Conservation (phyloP, 176 grass and related monocot species). For the Poa annua region DNA sequence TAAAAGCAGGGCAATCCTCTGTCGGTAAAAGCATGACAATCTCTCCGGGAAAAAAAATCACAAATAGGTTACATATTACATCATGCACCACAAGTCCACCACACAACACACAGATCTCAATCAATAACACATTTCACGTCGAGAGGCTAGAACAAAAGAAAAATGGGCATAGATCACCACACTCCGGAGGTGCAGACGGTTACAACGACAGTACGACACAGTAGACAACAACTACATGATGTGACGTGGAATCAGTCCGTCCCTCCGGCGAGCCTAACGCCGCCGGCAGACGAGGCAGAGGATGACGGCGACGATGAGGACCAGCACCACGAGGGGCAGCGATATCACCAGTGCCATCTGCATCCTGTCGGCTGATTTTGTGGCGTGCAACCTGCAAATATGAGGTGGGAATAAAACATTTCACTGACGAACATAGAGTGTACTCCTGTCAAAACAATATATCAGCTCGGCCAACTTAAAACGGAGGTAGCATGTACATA, state of each 20-base stretch:
- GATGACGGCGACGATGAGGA: slow-evolving; percentile 56
- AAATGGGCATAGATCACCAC: neutral
- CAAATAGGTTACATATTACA: neutral
- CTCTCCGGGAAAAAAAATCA: neutral
- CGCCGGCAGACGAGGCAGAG: slow-evolving; percentile 55
- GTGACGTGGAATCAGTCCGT: neutral
- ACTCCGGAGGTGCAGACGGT: neutral
- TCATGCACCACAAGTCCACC: neutral
- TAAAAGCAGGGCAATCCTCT: neutral
- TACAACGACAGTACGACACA: neutral
- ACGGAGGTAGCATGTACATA: neutral
- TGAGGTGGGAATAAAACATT: neutral
- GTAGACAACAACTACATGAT: neutral
- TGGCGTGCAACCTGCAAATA: neutral
- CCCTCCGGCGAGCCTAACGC: slow-evolving; percentile 11
- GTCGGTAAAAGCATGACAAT: too few species aligned
- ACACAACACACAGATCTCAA: neutral
- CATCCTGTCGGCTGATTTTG: slow-evolving; percentile 32
- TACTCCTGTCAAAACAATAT: too few species aligned
- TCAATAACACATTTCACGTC: neutral
- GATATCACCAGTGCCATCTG: slow-evolving; percentile 75
- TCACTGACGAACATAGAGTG: neutral
- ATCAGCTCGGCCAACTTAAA: too few species aligned
- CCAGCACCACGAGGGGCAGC: slow-evolving; percentile 62
- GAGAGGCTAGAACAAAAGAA: neutral